phyloP scores from a whole-genome alignment of 495 filamentous ascomycete species.

The Penicillium cataractarum region DNA sequence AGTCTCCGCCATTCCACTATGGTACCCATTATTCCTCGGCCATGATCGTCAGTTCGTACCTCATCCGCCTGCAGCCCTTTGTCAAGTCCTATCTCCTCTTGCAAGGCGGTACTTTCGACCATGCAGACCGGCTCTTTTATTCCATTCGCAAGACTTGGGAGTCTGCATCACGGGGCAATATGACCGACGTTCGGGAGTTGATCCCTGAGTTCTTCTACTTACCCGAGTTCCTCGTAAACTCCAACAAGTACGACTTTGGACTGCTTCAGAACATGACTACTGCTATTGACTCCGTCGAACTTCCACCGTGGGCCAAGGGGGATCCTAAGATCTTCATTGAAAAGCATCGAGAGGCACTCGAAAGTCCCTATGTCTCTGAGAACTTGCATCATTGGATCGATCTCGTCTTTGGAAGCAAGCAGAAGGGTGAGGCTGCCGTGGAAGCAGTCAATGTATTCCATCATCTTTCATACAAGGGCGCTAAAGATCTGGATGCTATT shows the following conservation, averaged over 20 bases:
- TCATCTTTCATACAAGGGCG: conserved; percentile 90
- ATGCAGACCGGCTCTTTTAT: conserved; percentile 92
- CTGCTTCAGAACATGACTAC: conserved; percentile 76
- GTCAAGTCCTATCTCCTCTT: conserved; percentile 96
- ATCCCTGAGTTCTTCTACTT: conserved; percentile 97
- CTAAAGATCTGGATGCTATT: conserved; percentile 90
- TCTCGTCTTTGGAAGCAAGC: conserved; percentile 91
- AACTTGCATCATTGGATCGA: conserved; percentile 96
- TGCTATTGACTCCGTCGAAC: conserved; percentile 76
- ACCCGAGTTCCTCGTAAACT: conserved; percentile 88
- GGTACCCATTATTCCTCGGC: conserved; percentile 98
- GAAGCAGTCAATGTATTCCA: conserved; percentile 96
- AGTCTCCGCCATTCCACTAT: conserved; percentile 86
- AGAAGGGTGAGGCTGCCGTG: conserved; percentile 89
- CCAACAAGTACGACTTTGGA: conserved; percentile 93
- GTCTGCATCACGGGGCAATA: conserved; percentile 86
- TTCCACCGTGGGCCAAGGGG: conserved; percentile 96
- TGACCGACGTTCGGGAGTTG: conserved; percentile 90
- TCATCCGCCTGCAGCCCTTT: conserved; percentile 94
- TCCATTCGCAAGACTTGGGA: conserved; percentile 90
- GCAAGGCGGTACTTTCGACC: conserved; percentile 95
- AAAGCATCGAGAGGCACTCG: conserved; percentile 90
- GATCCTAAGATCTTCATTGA: conserved; percentile 95
- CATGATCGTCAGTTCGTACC: conserved; percentile 96
- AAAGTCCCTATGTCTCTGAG: conserved; percentile 90